phyloP scores from a whole-genome alignment of 306 rosid genomes.

The Prunus padus region DNA sequence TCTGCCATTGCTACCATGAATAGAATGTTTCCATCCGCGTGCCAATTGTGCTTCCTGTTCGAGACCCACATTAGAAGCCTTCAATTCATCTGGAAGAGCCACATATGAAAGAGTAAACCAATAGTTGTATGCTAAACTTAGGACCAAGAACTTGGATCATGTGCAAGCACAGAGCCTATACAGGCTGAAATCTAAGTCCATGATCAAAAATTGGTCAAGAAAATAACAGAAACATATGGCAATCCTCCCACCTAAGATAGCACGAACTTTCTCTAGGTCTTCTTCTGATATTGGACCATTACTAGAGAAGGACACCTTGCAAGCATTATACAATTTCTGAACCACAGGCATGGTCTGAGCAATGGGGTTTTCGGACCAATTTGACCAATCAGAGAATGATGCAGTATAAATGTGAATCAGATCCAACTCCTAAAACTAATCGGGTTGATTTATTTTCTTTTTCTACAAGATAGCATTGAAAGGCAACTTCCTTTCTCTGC shows the following conservation, averaged over 20 bases:
- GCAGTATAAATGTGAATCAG: background rate
- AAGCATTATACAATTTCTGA: background rate
- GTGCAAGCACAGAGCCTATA: background rate
- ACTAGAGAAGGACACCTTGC: background rate
- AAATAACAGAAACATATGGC: background rate
- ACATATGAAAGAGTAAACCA: constrained; percentile 23
- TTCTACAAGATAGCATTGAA: background rate
- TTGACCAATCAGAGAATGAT: background rate
- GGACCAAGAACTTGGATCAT: background rate
- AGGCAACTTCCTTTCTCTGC: background rate
- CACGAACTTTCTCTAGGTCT: background rate
- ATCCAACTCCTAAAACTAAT: background rate
- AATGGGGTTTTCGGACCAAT: background rate
- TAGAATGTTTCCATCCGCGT: constrained; percentile 55
- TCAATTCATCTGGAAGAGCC: constrained; percentile 68
- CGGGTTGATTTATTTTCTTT: background rate
- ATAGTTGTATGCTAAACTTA: background rate
- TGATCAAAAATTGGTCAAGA: background rate
- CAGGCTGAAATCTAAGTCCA: background rate
- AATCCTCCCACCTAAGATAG: background rate
- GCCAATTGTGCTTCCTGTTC: constrained; percentile 86
- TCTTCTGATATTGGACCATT: constrained; percentile 3
- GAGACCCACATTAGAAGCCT: constrained; percentile 87
- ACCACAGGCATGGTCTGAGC: background rate
- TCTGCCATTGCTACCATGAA: constrained; percentile 1